A percentile compares a stretch with the other conserved stretches of the same genome.
Evolutionary conservation across 345 rosid genomes (phyloP).

Genomic region (Carallia brachiata): DNA sequence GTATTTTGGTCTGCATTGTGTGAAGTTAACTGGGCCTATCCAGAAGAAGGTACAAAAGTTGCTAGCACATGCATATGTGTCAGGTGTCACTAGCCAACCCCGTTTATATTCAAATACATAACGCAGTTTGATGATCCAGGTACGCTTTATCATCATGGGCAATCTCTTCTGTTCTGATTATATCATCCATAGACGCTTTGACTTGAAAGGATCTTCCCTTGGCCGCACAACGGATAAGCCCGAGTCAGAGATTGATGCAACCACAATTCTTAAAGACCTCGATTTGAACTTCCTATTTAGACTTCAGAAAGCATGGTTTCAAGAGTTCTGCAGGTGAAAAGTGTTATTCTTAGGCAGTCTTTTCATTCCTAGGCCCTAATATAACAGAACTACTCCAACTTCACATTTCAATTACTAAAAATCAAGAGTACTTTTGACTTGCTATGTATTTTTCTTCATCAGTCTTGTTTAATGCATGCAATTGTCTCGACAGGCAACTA

Average conservation of each 20-base stretch:
- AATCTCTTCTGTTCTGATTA: slow-evolving; percentile 83
- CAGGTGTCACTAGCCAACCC: not conserved
- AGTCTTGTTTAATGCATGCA: not conserved
- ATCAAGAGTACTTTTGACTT: no score
- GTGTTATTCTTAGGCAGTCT: not conserved
- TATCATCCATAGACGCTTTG: slow-evolving; percentile 74
- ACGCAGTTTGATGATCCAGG: slow-evolving; percentile 38
- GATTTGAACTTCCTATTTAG: slow-evolving; percentile 83
- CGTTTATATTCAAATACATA: not conserved
- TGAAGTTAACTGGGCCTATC: slow-evolving; percentile 69
- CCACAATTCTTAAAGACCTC: slow-evolving; percentile 83
- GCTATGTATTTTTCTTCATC: not conserved
- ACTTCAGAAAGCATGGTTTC: slow-evolving; percentile 81
- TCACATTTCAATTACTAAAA: not conserved
- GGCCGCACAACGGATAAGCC: slow-evolving; percentile 88
- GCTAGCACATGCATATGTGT: not conserved
- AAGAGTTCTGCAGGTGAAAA: slow-evolving; percentile 65
- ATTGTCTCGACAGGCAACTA: slow-evolving; percentile 57
- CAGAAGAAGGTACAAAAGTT: slow-evolving; percentile 66
- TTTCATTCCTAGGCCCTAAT: not conserved
- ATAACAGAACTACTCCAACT: not conserved
- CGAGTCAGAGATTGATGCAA: slow-evolving; percentile 68
- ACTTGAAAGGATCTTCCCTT: slow-evolving; percentile 90
- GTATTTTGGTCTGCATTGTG: slow-evolving; percentile 87
- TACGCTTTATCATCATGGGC: slow-evolving; percentile 90